Percentiles rank a stretch among this genome's conserved stretches.
Evolutionary conservation across 106 monocot species (phyloP).

Genomic region (Allium sativum): DNA sequence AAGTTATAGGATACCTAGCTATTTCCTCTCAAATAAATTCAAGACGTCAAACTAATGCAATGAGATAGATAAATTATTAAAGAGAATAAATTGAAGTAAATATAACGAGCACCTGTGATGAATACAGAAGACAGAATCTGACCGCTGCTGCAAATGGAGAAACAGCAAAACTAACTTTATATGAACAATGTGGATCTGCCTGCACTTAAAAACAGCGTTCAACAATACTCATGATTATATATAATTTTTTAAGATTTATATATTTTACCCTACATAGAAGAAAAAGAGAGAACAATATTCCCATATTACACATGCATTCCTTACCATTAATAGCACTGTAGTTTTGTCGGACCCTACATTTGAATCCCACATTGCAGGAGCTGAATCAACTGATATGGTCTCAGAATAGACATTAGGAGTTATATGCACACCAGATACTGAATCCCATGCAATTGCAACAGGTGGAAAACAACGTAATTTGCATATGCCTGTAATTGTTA

Average conservation of each 20-base stretch:
- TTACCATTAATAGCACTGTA: conserved; percentile 65
- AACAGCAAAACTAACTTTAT: conserved; percentile 50
- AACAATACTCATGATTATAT: not conserved
- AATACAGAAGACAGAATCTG: conserved; percentile 76
- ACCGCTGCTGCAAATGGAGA: conserved; percentile 61
- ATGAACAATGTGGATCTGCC: conserved; percentile 99
- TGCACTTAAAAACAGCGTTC: conserved; percentile 12
- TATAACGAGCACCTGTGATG: conserved; percentile 45
- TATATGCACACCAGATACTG: conserved; percentile 54
- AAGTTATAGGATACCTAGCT: too few relatives aligned
- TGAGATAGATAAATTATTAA: not conserved
- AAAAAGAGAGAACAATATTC: too few relatives aligned
- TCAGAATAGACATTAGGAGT: conserved; percentile 75
- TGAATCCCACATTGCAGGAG: conserved; percentile 68
- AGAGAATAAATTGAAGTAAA: not conserved
- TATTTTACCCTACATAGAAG: too few relatives aligned
- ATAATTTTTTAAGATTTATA: not conserved
- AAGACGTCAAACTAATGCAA: too few relatives aligned
- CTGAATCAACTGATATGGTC: conserved; percentile 75
- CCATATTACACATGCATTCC: not conserved
- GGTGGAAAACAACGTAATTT: conserved; percentile 94
- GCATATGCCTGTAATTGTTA: conserved; percentile 50
- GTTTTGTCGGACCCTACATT: conserved; percentile 40
- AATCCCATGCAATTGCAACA: conserved; percentile 76
- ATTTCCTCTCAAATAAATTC: too few relatives aligned